Base-by-base conservation (phyloP, 345 rosid genomes). In the Linum tenue region DNA sequence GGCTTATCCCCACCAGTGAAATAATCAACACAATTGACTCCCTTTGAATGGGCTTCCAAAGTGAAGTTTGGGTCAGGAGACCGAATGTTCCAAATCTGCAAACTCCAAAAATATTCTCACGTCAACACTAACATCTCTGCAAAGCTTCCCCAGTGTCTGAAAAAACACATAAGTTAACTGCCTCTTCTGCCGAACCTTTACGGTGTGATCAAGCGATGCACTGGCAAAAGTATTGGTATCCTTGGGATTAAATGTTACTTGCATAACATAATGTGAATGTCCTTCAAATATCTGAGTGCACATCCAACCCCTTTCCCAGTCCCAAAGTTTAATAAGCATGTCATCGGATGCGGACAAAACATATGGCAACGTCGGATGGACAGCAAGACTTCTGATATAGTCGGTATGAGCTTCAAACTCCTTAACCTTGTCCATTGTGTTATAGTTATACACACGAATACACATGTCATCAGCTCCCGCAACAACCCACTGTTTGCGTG, bases 261-360 rank as follows among this genome's bases (percentile, higher is more conserved):
- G 98, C 99, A 95, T 95, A 65, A 95, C 98, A 85, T 90, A 91
- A 78, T 94, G 99, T 5, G 99, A 94, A 63, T 94, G 99, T 10
- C 99, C 99, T 77, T 91, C 99, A 67, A 95, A 95, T 53, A 89
- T 84, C 70, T 86, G 95, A 71, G 91, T 81, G 70, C 96, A 91
- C 36, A 77, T 80, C 99, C 99, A 95, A 70, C 87, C 89, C 78
- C 89, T 91, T 73, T 95, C 99, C 99, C 99, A 95, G 72, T 95
- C 97, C 99, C 99, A 95, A 70, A 95, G 91, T 78, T 95, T 95
- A 59, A 95, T 87, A 71, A 88, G 96, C 95, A 87, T 95, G 80
- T 95, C 99, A 86, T 95, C 99, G 31, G 99, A 95, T 41, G 96
- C 80, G 50, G 99, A 91, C 76, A 95, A 69, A 78, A 95, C 89